These are phyloP conservation scores for Ascochyta clinopodiicola DNA, from an alignment of 2,329 filamentous ascomycete genomes.

Conservation along the genomic window DNA sequence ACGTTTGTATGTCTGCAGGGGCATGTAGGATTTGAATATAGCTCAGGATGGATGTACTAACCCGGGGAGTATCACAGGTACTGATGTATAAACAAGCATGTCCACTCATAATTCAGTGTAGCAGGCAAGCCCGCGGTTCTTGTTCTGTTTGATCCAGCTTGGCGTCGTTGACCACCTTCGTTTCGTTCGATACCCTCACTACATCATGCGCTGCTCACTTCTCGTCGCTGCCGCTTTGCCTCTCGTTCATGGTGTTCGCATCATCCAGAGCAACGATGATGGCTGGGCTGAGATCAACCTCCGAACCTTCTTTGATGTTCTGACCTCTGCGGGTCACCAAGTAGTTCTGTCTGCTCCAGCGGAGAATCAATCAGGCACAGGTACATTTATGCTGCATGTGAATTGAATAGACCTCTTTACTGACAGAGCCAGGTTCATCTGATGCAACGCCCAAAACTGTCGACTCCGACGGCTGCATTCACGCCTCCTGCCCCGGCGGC, in stretches of 20 bases:
- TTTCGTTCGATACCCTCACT: neutral
- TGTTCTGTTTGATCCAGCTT: neutral
- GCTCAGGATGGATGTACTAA: conserved; percentile 3
- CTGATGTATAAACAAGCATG: conserved; percentile 20
- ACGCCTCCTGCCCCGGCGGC: conserved; percentile 65
- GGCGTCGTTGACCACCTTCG: neutral
- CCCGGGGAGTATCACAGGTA: neutral
- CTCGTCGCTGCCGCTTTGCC: conserved; percentile 36
- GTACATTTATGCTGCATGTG: conserved; percentile 46
- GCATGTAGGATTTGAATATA: conserved; percentile 2
- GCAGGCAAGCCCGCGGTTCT: neutral
- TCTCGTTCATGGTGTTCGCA: conserved; percentile 37
- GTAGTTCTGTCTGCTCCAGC: conserved; percentile 71
- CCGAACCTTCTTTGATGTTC: conserved; percentile 63
- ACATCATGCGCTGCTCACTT: conserved; percentile 35
- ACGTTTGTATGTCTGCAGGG: conserved; percentile 2
- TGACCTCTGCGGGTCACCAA: conserved; percentile 63
- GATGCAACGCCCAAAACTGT: conserved; percentile 59
- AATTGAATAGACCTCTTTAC: neutral
- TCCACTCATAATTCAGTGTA: neutral
- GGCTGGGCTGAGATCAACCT: conserved; percentile 76
- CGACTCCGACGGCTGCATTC: conserved; percentile 61
- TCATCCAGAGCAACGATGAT: conserved; percentile 72
- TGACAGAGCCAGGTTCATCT: conserved; percentile 56
- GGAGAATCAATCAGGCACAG: conserved; percentile 68